Conservation (phyloP, 2,329 filamentous ascomycete species). For the Trichophyton simii region DNA sequence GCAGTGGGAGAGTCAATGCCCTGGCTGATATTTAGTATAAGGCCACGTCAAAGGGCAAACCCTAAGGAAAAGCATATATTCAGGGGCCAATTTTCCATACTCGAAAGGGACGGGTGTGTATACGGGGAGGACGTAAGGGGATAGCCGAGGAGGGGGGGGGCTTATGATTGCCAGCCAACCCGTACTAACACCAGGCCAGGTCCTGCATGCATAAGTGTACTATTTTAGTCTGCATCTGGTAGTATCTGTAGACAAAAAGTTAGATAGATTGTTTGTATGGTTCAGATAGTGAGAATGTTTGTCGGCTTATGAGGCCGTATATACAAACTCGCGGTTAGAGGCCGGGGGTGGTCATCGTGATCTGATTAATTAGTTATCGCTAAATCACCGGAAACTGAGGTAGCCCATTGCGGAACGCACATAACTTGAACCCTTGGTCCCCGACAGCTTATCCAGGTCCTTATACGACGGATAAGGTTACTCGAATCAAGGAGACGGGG, state of each 20-base stretch:
- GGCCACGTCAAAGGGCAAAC: neutral
- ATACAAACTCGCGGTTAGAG: neutral
- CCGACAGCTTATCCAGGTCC: neutral
- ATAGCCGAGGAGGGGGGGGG: neutral
- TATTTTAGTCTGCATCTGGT: neutral
- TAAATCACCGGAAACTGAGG: neutral
- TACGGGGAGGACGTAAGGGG: neutral
- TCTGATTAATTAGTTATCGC: neutral
- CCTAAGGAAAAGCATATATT: neutral
- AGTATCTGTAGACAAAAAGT: neutral
- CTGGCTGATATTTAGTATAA: neutral
- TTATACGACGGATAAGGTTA: neutral
- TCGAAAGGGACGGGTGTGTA: neutral
- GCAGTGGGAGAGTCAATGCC: neutral
- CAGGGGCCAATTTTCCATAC: neutral
- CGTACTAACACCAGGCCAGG: neutral
- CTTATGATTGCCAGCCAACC: neutral
- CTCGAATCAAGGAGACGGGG: neutral
- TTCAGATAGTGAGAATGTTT: neutral
- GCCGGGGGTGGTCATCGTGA: neutral
- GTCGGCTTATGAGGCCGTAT: neutral
- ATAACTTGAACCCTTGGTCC: neutral
- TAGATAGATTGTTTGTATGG: neutral
- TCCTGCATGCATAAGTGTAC: neutral
- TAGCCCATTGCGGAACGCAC: neutral